These are phyloP conservation scores for Phaeomoniella chlamydospora DNA, from an alignment of 2,329 filamentous ascomycete genomes.

Conservation along the genomic window DNA sequence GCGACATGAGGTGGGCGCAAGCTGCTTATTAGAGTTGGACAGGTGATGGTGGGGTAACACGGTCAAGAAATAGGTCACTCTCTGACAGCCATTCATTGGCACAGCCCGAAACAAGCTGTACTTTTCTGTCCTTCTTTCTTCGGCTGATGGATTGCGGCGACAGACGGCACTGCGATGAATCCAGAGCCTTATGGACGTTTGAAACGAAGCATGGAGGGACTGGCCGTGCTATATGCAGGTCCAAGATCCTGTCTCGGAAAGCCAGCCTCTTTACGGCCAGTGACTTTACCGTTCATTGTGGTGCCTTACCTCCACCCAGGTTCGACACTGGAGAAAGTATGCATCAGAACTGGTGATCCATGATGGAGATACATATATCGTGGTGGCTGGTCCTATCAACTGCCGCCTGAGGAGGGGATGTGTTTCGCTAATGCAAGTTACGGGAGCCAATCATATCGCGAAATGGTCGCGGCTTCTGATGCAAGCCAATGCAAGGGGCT, in stretches of 20 bases:
- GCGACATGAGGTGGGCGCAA: neutral
- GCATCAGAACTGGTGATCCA: neutral
- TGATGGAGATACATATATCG: neutral
- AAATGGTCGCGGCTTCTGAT: too few species aligned
- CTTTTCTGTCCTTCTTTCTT: too few species aligned
- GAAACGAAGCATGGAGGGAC: too few species aligned
- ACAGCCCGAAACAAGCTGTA: too few species aligned
- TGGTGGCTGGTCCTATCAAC: slow-evolving; percentile 3
- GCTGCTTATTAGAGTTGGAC: slow-evolving; percentile 1
- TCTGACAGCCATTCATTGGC: slow-evolving; percentile 1
- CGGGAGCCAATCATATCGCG: neutral
- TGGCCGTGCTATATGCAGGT: too few species aligned
- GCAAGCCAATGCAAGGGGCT: neutral
- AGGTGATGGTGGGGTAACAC: slow-evolving; percentile 3
- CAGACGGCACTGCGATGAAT: too few species aligned
- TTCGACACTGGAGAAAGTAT: too few species aligned
- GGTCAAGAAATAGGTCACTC: slow-evolving; percentile 7
- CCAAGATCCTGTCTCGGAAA: too few species aligned
- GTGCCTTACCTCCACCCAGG: too few species aligned
- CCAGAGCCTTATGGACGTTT: too few species aligned
- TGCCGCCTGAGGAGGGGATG: slow-evolving; percentile 2
- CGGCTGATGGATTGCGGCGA: too few species aligned
- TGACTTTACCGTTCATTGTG: too few species aligned
- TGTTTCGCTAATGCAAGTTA: neutral
- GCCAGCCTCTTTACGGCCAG: neutral